Evolutionary conservation across 2,329 filamentous ascomycete genomes (phyloP).

Genomic region (Fusarium abutilonis): DNA sequence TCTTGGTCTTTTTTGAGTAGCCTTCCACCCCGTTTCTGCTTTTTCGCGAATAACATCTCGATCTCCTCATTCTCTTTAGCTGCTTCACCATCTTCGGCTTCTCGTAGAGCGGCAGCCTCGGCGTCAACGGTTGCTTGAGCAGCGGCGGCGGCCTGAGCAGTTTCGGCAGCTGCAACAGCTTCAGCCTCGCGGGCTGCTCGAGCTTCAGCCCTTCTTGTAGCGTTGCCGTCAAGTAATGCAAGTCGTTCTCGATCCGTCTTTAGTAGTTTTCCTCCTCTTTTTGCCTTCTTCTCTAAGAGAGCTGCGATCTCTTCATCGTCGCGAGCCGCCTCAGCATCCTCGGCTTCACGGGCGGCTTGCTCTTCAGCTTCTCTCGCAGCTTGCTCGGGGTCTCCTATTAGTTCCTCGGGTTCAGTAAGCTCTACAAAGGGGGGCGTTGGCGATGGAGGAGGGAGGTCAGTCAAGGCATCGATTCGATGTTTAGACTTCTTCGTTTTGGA

Average conservation of each 20-base stretch:
- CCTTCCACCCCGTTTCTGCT: constrained; percentile 37
- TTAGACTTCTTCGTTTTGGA: constrained; percentile 59
- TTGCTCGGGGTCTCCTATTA: constrained; percentile 48
- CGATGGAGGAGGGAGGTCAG: constrained; percentile 57
- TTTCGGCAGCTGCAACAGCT: constrained; percentile 39
- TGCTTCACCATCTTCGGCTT: constrained; percentile 48
- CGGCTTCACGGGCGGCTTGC: constrained; percentile 40
- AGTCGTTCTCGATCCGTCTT: constrained; percentile 39
- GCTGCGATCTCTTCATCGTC: constrained; percentile 50
- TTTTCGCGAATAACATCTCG: constrained; percentile 30
- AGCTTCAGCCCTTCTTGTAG: constrained; percentile 41
- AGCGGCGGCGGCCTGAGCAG: constrained; percentile 36
- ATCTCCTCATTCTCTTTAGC: constrained; percentile 40
- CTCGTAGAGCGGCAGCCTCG: constrained; percentile 33
- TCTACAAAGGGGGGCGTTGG: constrained; percentile 61
- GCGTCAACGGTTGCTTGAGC: constrained; percentile 33
- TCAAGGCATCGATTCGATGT: constrained; percentile 51
- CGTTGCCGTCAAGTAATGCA: constrained; percentile 35
- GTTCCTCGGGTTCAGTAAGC: constrained; percentile 52
- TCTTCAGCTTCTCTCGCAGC: constrained; percentile 40
- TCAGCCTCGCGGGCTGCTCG: constrained; percentile 44
- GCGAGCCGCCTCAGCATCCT: constrained; percentile 36
- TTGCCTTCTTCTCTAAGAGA: constrained; percentile 55
- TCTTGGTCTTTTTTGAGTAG: constrained; percentile 39
- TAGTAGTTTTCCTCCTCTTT: constrained; percentile 36